Conservation (phyloP, 2,329 filamentous ascomycete species). For the Pochonia chlamydosporia region DNA sequence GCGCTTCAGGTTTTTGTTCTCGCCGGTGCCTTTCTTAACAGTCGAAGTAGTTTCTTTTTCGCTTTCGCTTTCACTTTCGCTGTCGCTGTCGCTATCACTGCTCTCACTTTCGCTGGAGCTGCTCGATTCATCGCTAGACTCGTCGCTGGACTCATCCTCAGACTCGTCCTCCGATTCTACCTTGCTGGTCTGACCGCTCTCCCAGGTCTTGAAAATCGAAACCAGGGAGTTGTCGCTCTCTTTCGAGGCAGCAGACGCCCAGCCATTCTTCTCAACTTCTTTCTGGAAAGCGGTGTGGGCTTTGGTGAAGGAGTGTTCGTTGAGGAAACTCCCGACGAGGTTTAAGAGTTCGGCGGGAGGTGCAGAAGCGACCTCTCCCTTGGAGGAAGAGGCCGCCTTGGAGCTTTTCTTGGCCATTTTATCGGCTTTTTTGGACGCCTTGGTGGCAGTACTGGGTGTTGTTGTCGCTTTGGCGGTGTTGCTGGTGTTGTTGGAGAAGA, state of each 20-base stretch:
- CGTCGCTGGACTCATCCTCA: conserved; percentile 25
- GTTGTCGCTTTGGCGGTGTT: conserved; percentile 5
- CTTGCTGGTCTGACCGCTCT: conserved; percentile 23
- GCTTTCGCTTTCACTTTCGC: conserved; percentile 20
- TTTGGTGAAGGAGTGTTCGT: conserved; percentile 56
- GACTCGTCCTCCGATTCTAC: conserved; percentile 16
- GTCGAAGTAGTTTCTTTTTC: conserved; percentile 13
- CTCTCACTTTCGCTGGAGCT: conserved; percentile 19
- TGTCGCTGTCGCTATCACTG: conserved; percentile 18
- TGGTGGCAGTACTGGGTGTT: background rate
- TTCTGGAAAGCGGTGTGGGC: conserved; percentile 58
- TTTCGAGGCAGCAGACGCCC: conserved; percentile 25
- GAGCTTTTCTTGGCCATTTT: conserved; percentile 31
- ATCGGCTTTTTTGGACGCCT: background rate
- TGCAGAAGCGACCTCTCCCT: conserved; percentile 17
- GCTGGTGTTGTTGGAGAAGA: conserved; percentile 35
- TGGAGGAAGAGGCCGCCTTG: conserved; percentile 15
- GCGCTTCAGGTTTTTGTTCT: conserved; percentile 31
- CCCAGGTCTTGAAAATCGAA: conserved; percentile 46
- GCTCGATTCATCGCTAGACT: conserved; percentile 10
- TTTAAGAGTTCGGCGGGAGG: conserved; percentile 59
- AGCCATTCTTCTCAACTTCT: conserved; percentile 51
- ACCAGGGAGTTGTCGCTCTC: conserved; percentile 35
- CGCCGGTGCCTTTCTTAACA: conserved; percentile 15
- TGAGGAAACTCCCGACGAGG: conserved; percentile 61